Evolutionary conservation across 1,284 basidiomycete species (phyloP).

Genomic region (Hortiboletus rubellus): DNA sequence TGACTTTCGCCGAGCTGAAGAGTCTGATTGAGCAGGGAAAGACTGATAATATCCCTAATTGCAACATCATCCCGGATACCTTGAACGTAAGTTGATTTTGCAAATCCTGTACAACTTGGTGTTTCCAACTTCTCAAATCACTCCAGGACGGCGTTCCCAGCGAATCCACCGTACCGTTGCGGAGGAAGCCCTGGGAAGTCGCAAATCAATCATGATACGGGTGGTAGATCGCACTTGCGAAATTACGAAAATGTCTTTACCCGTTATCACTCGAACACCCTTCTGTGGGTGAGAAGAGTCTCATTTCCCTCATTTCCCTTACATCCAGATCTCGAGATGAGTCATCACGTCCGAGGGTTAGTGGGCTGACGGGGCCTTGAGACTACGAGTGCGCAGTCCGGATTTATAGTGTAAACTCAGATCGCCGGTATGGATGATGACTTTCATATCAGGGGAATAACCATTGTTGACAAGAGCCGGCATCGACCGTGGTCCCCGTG

Average conservation of each 20-base stretch:
- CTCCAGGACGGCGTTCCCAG: conserved; percentile 54
- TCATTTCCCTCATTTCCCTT: background rate
- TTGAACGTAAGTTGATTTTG: conserved; percentile 52
- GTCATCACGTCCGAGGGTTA: conserved; percentile 1
- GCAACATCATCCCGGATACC: conserved; percentile 61
- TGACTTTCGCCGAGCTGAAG: conserved; percentile 68
- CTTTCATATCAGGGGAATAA: conserved; percentile 10
- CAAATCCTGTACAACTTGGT: conserved; percentile 1
- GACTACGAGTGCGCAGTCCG: background rate
- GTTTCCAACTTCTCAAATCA: conserved; percentile 3
- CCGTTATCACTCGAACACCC: conserved; percentile 7
- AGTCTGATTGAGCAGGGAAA: conserved; percentile 67
- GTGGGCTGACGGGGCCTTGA: background rate
- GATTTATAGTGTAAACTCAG: background rate
- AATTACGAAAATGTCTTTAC: conserved; percentile 19
- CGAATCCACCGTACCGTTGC: conserved; percentile 45
- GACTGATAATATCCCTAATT: conserved; percentile 74
- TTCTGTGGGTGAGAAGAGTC: conserved; percentile 16
- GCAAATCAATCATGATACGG: conserved; percentile 17
- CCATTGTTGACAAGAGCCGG: background rate
- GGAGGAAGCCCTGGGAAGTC: conserved; percentile 66
- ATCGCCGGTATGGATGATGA: background rate
- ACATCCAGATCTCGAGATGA: conserved; percentile 12
- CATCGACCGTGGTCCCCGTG: conserved; percentile 12
- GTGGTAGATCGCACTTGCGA: conserved; percentile 15